Base-by-base conservation (phyloP, 78 protist genomes). In the Dictyostelium capitatum region DNA sequence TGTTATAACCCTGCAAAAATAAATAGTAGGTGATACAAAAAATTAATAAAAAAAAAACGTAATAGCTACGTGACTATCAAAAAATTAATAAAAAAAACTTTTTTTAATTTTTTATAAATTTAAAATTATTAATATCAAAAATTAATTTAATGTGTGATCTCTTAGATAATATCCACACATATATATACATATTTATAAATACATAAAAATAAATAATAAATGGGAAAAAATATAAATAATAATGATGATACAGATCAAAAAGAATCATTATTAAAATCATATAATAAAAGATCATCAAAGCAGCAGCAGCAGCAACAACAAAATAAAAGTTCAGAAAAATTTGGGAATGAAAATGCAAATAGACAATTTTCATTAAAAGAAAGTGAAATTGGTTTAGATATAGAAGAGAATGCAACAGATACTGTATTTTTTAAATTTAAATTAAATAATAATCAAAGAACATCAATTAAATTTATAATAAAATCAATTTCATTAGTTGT, bases 241-340 rank as follows among this genome's bases (percentile, higher is more conserved):
- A 65, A 65, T 30, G 10, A 12, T 65, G 37, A 67, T 67, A 48
- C 14, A 0, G 48, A 32, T 15, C 46, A 67, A 19, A 67, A 32
- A 14, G 48, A 67, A 67, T 67, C 75, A 32, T 67, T 67, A 67
- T 32, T 67, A 32, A n/a, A 67, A 67, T 0, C 75, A 67, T 67
- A 67, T 67, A 32, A 67, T 32, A 67, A 67, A 32, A 51, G 15
- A 51, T 8, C 10, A 51, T 4, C n/a, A 51, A n/a, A n/a, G n/a
- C n/a, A n/a, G n/a, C n/a, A n/a, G n/a, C n/a, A n/a, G n/a, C n/a
- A n/a, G n/a, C 7, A 65, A 65, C 48, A 67, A 67, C 46, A 67
- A 25, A 67, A 32, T 67, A n/a, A 20, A 14, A 32, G 48, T 32
- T 41, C 28, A 4, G 47, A 67, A 32, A 32, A 67, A 67, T 67